phyloP scores from a whole-genome alignment of 202 grass and related monocot genomes.

The Setaria viridis region DNA sequence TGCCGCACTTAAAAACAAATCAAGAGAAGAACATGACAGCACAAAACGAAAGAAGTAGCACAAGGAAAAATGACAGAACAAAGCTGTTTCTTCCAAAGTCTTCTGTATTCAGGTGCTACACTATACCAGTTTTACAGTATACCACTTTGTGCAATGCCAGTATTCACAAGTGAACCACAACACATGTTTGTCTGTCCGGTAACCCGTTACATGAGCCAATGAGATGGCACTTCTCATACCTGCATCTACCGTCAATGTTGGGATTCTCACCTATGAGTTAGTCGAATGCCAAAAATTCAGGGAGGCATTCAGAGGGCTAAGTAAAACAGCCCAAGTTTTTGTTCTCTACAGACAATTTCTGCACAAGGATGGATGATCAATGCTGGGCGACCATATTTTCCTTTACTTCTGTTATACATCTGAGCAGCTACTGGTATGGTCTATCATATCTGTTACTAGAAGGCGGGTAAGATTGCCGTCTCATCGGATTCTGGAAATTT shows the following conservation, averaged over 20 bases:
- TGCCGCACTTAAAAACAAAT: neutral
- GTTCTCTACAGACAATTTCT: conserved; percentile 39
- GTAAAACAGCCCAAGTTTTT: conserved; percentile 31
- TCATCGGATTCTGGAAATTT: conserved; percentile 45
- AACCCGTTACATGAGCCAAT: conserved; percentile 42
- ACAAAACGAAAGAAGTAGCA: neutral
- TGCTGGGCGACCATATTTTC: conserved; percentile 22
- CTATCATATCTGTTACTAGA: conserved; percentile 64
- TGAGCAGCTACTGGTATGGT: conserved; percentile 45
- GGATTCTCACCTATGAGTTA: conserved; percentile 34
- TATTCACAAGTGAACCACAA: conserved; percentile 38
- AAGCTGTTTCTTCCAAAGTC: neutral
- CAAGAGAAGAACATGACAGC: neutral
- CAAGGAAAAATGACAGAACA: neutral
- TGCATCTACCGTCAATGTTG: conserved; percentile 38
- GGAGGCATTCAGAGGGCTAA: conserved; percentile 38
- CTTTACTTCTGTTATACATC: conserved; percentile 43
- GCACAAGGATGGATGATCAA: conserved; percentile 36
- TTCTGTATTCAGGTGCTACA: conserved; percentile 32
- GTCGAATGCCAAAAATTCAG: conserved; percentile 3
- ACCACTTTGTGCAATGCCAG: conserved; percentile 37
- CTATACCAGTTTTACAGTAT: conserved; percentile 47
- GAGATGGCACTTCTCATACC: conserved; percentile 4
- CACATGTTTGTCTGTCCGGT: conserved; percentile 34
- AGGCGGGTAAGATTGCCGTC: conserved; percentile 61